These are phyloP conservation scores for Exophiala dermatitidis DNA, from an alignment of 2,329 filamentous ascomycete genomes.

Conservation along the genomic window DNA sequence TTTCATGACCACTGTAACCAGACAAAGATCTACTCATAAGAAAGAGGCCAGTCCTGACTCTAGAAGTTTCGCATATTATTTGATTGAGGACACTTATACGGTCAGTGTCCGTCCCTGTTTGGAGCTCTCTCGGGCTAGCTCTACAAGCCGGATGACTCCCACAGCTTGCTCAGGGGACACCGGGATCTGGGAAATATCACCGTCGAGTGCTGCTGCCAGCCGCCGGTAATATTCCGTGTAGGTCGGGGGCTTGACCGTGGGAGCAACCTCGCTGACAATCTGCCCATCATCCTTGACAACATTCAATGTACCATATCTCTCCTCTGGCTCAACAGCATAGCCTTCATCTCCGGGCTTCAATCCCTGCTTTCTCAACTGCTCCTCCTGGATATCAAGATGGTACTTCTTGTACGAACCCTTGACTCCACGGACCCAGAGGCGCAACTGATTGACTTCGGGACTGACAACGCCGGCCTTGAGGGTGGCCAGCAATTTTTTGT, in stretches of 20 bases:
- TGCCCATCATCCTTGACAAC: slow-evolving; percentile 47
- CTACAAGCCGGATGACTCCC: slow-evolving; percentile 51
- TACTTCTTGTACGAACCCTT: slow-evolving; percentile 69
- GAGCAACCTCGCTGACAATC: slow-evolving; percentile 43
- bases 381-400: slow-evolving; percentile 66
- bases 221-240: slow-evolving; percentile 61
- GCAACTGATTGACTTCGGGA: slow-evolving; percentile 60
- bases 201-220: slow-evolving; percentile 46
- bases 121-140: slow-evolving; percentile 50
- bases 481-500: slow-evolving; percentile 53
- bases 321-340: slow-evolving; percentile 58
- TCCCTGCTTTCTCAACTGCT: slow-evolving; percentile 58
- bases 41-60: too few species aligned
- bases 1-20: too few species aligned
- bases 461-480: slow-evolving; percentile 63
- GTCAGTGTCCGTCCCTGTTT: slow-evolving; percentile 43
- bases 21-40: too few species aligned
- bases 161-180: slow-evolving; percentile 49
- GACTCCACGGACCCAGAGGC: slow-evolving; percentile 70
- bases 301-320: slow-evolving; percentile 54
- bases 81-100: slow-evolving; percentile 5
- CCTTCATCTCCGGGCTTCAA: slow-evolving; percentile 52
- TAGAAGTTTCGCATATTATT: too few species aligned
- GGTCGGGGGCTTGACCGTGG: slow-evolving; percentile 58
- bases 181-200: slow-evolving; percentile 47